A percentile compares a stretch with the other conserved stretches of the same genome.
phyloP scores from a whole-genome alignment of 495 filamentous ascomycete species.

The Neurospora terricola region DNA sequence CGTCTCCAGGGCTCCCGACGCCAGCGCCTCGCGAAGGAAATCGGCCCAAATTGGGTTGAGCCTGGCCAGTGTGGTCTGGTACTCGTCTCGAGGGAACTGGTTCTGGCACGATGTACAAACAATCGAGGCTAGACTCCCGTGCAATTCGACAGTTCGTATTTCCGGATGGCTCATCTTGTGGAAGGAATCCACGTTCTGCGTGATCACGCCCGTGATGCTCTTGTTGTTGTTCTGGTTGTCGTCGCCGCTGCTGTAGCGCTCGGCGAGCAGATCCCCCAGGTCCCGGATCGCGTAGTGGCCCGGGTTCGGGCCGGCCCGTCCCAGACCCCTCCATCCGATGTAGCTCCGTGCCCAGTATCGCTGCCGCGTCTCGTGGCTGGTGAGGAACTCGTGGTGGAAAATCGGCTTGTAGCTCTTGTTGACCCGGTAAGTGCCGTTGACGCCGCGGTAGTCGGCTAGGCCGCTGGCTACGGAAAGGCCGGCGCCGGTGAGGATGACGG shows the following conservation, averaged over 20 bases:
- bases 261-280: conserved; percentile 44
- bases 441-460: conserved; percentile 84
- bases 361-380: conserved; percentile 78
- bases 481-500: conserved; percentile 79
- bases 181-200: conserved; percentile 96
- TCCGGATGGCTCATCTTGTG: conserved; percentile 68
- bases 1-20: conserved; percentile 63
- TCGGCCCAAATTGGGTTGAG: conserved; percentile 83
- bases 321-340: conserved; percentile 76
- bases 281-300: conserved; percentile 67
- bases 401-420: conserved; percentile 86
- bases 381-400: conserved; percentile 81
- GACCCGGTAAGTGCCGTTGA: conserved; percentile 81
- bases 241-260: background rate
- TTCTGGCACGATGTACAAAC: conserved; percentile 70
- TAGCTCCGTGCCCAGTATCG: conserved; percentile 95
- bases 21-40: conserved; percentile 61
- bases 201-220: conserved; percentile 66
- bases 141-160: conserved; percentile 70
- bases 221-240: conserved; percentile 26
- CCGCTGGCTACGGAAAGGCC: conserved; percentile 91
- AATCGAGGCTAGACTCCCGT: conserved; percentile 76
- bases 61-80: conserved; percentile 63
- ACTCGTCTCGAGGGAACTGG: conserved; percentile 55
- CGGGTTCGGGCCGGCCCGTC: conserved; percentile 67